Evolutionary conservation across 306 rosid genomes (phyloP).

Genomic region (Senna siamea): DNA sequence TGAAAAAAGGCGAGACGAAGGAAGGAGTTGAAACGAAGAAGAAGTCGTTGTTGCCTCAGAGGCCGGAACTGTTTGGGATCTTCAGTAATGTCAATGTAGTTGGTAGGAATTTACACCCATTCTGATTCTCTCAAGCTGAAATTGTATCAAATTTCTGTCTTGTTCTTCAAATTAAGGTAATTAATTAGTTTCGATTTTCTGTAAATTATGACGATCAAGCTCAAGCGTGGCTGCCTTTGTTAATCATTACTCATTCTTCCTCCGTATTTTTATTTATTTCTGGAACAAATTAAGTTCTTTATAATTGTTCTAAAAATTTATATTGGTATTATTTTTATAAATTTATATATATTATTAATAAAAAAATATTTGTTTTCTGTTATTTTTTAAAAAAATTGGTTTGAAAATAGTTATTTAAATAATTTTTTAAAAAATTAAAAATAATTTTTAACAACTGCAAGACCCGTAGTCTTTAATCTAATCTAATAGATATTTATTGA

Average conservation of each 20-base stretch:
- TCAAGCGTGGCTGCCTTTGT: neutral
- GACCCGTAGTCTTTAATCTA: no score
- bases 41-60: slow-evolving; percentile 52
- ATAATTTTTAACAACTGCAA: no score
- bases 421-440: no score
- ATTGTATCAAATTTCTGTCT: neutral
- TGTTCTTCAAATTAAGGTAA: neutral
- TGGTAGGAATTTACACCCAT: slow-evolving; percentile 67
- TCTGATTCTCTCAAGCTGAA: slow-evolving; percentile 39
- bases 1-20: neutral
- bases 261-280: neutral
- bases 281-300: no score
- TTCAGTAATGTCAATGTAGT: slow-evolving; percentile 68
- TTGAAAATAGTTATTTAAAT: no score
- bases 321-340: no score
- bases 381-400: no score
- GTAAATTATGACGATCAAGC: neutral
- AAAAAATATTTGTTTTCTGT: no score
- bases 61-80: slow-evolving; percentile 63
- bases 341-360: no score
- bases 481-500: no score
- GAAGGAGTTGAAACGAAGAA: slow-evolving; percentile 48
- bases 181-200: neutral
- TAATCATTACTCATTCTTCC: neutral
- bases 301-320: no score